phyloP scores from a whole-genome alignment of 257 asterid genomes.

The Solanum chiquidenum region DNA sequence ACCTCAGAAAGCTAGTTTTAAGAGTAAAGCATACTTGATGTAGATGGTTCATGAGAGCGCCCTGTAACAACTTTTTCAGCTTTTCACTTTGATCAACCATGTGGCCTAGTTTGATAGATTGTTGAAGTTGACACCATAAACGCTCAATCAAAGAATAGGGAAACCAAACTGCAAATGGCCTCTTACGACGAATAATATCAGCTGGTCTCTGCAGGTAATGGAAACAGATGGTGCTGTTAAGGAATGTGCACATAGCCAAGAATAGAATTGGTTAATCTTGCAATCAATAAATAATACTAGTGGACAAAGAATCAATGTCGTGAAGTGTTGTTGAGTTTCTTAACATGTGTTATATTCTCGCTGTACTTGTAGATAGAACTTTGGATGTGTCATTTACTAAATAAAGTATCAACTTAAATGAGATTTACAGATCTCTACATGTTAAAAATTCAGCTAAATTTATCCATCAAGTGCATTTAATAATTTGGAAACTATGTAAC shows the following conservation, averaged over 20 bases:
- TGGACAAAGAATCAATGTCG: background rate
- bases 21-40: slow-evolving; percentile 36
- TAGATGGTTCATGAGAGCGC: slow-evolving; percentile 60
- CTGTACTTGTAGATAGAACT: background rate
- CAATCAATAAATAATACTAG: background rate
- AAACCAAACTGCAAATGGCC: slow-evolving; percentile 73
- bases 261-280: background rate
- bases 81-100: slow-evolving; percentile 73
- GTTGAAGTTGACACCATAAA: slow-evolving; percentile 81
- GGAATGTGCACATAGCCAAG: background rate
- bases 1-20: background rate
- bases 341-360: background rate
- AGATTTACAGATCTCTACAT: background rate
- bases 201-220: slow-evolving; percentile 61
- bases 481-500: background rate
- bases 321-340: background rate
- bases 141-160: slow-evolving; percentile 81
- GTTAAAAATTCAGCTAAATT: background rate
- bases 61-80: slow-evolving; percentile 55
- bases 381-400: background rate
- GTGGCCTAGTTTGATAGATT: slow-evolving; percentile 71
- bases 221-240: background rate
- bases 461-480: background rate
- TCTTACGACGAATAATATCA: slow-evolving; percentile 69
- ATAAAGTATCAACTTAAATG: background rate